Base-by-base conservation (phyloP, 1,284 basidiomycete species). In the Boletus holoroseus region DNA sequence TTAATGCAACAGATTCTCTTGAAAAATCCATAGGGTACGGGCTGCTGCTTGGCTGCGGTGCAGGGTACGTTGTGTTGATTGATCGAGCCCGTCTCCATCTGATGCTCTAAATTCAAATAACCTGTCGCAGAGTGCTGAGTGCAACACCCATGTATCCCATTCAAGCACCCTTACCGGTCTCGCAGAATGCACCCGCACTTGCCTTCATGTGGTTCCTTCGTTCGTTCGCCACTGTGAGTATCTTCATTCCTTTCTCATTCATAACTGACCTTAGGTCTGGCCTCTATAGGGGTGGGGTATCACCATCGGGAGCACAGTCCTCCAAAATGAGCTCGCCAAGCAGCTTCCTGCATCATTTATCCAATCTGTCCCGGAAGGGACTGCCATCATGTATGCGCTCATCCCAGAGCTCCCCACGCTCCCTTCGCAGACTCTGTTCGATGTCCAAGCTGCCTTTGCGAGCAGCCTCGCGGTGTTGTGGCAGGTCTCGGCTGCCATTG, bases 111-210 rank as follows among this genome's bases (percentile, higher is more conserved):
- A 7, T 8, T 27, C 7, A 7, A 6, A 32, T 11, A 3, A 35
- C 20, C 6, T 20, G 2, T 12, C 20, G 2, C 11, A 48, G 55
- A 5, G 8, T 48, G 5, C 15, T 58, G 18, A 15, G 9, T 7
- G 28, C 48, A 8, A 55, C 48, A 6, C 13, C 38, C 2, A 40
- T 46, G 48, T 63, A 59, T 45, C 62, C 66, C 8, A 58, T 72
- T 31, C 65, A 71, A 18, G 69, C 73, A 7, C 70, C 72, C 1
- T 56, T 73, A 0, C 62, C 64, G 1, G 55, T 66, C 9, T 50
- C 52, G 7, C 45, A 60, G 32, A 71, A 68, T 47, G 68, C 69
- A 11, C 55, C 58, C 20, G 64, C 68, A 2, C 57, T 71, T 13
- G 60, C 66, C 1, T 62, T 71, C 44, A 60, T 64, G 52, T 59